Percentiles rank a stretch among this genome's conserved stretches.
These are phyloP conservation scores for Bruguiera parviflora DNA, from an alignment of 345 rosid species.

Conservation along the genomic window DNA sequence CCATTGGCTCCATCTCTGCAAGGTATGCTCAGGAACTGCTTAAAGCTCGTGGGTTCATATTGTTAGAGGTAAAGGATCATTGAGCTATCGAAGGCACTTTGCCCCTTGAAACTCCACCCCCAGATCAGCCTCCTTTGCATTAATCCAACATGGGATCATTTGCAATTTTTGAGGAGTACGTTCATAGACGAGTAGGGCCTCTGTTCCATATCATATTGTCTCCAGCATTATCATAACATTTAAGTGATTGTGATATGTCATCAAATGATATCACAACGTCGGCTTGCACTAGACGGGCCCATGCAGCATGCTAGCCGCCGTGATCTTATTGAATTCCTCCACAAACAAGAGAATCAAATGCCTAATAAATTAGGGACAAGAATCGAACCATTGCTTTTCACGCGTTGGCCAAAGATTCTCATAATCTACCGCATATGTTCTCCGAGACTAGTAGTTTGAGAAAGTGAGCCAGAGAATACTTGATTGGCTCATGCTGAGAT, in stretches of 20 bases:
- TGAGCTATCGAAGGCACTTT: no score
- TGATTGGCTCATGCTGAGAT: background rate
- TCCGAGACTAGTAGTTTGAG: no score
- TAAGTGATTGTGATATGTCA: background rate
- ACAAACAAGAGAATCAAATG: background rate
- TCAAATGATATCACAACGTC: background rate
- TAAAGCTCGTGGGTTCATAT: background rate
- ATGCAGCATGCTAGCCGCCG: background rate
- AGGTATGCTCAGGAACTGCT: background rate
- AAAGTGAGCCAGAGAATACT: background rate
- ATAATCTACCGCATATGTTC: no score
- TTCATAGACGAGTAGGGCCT: background rate
- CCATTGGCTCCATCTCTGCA: background rate
- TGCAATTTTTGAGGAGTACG: no score
- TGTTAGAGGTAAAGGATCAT: background rate
- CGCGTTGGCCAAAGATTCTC: no score
- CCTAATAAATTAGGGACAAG: background rate
- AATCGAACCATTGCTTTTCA: background rate
- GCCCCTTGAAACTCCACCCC: no score
- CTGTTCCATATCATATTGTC: background rate
- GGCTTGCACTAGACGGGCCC: background rate
- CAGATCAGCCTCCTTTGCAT: no score
- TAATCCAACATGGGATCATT: no score
- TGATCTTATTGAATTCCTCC: background rate
- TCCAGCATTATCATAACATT: background rate